Conservation (phyloP, 1,139 yeast species). For the Nakaseomyces uthaithaninus region DNA sequence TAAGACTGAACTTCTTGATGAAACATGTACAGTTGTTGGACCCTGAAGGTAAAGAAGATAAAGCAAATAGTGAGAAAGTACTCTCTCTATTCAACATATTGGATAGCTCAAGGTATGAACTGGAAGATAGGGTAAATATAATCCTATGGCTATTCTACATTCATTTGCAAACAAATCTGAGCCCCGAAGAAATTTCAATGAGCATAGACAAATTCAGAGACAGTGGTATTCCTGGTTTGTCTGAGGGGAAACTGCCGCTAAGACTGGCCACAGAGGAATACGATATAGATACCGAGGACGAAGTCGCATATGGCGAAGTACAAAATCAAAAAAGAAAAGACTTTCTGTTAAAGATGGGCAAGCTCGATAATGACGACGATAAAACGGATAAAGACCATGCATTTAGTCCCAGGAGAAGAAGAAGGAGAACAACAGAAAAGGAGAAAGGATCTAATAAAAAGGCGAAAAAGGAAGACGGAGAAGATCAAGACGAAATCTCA, state of each 20-base stretch:
- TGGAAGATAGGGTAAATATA: conserved; percentile 58
- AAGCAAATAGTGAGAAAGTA: conserved; percentile 8
- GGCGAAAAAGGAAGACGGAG: conserved; percentile 8
- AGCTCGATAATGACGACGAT: background rate
- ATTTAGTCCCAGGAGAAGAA: background rate
- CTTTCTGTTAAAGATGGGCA: conserved; percentile 34
- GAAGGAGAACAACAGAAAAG: conserved; percentile 6
- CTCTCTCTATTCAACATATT: conserved; percentile 53
- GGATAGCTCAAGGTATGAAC: conserved; percentile 44
- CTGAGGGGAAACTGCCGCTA: conserved; percentile 8
- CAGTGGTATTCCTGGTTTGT: conserved; percentile 16
- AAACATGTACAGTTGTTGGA: conserved; percentile 23
- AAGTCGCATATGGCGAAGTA: conserved; percentile 58
- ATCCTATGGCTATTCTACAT: conserved; percentile 81
- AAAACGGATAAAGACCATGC: background rate
- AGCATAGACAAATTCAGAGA: conserved; percentile 57
- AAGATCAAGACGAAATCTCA: conserved; percentile 5
- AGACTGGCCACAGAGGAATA: conserved; percentile 12
- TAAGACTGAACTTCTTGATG: conserved; percentile 37
- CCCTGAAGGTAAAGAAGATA: conserved; percentile 7
- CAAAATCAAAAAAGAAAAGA: conserved; percentile 57
- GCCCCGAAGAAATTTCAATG: conserved; percentile 41
- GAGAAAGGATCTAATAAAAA: conserved; percentile 5
- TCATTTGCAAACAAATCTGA: conserved; percentile 63
- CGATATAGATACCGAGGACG: conserved; percentile 54